Evolutionary conservation across 805 yeast genomes (phyloP).

Genomic region (Lipomyces sp.): DNA sequence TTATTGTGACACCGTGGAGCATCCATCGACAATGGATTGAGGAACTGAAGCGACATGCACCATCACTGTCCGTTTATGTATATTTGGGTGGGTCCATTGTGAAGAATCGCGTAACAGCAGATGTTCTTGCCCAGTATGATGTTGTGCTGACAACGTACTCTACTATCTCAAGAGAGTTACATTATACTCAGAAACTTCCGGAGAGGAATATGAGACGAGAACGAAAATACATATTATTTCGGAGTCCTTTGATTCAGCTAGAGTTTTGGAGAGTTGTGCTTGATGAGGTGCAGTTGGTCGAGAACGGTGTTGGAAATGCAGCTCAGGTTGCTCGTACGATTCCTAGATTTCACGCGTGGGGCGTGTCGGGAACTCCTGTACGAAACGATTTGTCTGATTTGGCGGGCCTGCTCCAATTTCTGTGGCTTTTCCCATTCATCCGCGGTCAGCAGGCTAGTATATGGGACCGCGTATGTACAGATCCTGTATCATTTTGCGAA

Average conservation of each 20-base stretch:
- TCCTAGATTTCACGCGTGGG: conserved; percentile 92
- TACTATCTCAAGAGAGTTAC: conserved; percentile 73
- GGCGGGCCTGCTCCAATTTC: conserved; percentile 69
- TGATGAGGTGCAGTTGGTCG: conserved; percentile 95
- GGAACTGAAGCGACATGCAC: conserved; percentile 67
- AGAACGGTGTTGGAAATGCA: conserved; percentile 70
- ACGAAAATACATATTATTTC: conserved; percentile 34
- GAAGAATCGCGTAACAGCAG: conserved; percentile 49
- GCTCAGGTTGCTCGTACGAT: conserved; percentile 79
- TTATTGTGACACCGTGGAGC: conserved; percentile 85
- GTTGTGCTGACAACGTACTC: conserved; percentile 80
- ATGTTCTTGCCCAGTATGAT: conserved; percentile 65
- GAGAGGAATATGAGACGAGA: conserved; percentile 46
- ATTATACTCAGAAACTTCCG: conserved; percentile 76
- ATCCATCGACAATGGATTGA: conserved; percentile 84
- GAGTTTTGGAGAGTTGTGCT: conserved; percentile 89
- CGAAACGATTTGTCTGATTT: conserved; percentile 69
- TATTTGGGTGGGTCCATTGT: conserved; percentile 50
- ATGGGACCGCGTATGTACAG: conserved; percentile 50
- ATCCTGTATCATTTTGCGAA: conserved; percentile 52
- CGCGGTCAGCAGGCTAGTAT: conserved; percentile 47
- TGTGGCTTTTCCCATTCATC: conserved; percentile 67
- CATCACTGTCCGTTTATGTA: conserved; percentile 61
- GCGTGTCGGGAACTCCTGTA: conserved; percentile 94
- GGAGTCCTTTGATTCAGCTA: conserved; percentile 75